These are phyloP conservation scores for Penicillium fimorum DNA, from an alignment of 495 filamentous ascomycete species.

Conservation along the genomic window DNA sequence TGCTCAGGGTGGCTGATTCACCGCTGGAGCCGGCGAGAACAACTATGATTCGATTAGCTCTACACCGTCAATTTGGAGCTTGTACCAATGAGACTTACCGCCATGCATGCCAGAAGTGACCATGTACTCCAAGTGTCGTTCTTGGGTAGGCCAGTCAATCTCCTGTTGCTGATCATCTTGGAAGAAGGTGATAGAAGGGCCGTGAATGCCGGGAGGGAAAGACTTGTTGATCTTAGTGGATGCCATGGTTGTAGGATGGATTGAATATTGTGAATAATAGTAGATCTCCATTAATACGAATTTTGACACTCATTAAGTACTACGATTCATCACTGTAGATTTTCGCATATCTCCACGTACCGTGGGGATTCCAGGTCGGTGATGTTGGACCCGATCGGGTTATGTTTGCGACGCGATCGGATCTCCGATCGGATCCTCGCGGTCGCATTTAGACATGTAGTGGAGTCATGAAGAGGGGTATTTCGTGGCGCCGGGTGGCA, in stretches of 20 bases:
- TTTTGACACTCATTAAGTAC: neutral
- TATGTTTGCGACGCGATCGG: neutral
- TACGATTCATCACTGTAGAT: neutral
- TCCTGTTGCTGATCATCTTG: neutral
- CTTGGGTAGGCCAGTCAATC: neutral
- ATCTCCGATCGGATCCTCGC: neutral
- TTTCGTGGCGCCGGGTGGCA: neutral
- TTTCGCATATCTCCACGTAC: no score
- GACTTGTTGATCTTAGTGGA: constrained; percentile 1
- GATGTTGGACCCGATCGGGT: neutral
- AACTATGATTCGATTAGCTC: neutral
- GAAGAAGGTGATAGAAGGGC: neutral
- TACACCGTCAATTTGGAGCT: neutral
- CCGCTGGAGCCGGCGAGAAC: constrained; percentile 1
- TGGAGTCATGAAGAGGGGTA: neutral
- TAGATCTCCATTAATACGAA: neutral
- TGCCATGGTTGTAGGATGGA: neutral
- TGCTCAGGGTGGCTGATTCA: neutral
- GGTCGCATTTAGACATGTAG: neutral
- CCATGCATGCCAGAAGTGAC: neutral
- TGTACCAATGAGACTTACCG: neutral
- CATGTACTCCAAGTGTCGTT: neutral
- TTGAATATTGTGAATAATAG: neutral
- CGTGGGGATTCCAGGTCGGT: neutral
- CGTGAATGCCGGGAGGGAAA: neutral